A percentile compares a stretch with the other conserved stretches of the same genome.
phyloP scores from a whole-genome alignment of 2,329 filamentous ascomycete genomes.

The Curvularia spicifera region DNA sequence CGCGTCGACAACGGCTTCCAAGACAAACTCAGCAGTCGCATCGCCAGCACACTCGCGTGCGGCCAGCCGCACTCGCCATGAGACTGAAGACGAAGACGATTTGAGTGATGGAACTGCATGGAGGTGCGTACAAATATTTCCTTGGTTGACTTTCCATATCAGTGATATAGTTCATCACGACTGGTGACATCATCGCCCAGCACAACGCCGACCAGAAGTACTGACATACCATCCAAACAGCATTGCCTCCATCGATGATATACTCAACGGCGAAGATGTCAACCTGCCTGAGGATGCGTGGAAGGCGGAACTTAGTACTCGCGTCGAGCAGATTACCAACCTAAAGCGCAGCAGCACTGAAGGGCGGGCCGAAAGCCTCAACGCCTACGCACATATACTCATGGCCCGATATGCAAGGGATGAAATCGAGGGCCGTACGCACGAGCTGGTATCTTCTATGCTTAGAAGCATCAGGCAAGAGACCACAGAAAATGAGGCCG shows the following conservation, averaged over 20 bases:
- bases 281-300: slow-evolving; percentile 60
- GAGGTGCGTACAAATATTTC: slow-evolving; percentile 53
- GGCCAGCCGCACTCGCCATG: slow-evolving; percentile 62
- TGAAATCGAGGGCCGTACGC: slow-evolving; percentile 64
- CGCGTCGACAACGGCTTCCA: slow-evolving; percentile 64
- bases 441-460: slow-evolving; percentile 69
- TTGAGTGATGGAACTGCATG: slow-evolving; percentile 65
- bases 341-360: slow-evolving; percentile 79
- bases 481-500: slow-evolving; percentile 70
- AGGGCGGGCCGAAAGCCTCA: slow-evolving; percentile 70
- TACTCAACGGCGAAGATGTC: slow-evolving; percentile 60
- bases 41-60: slow-evolving; percentile 64
- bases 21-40: slow-evolving; percentile 62
- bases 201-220: slow-evolving; percentile 16
- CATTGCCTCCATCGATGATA: slow-evolving; percentile 71
- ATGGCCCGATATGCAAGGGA: slow-evolving; percentile 72
- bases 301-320: slow-evolving; percentile 67
- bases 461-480: slow-evolving; percentile 74
- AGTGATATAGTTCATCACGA: not conserved
- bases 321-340: slow-evolving; percentile 74
- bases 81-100: slow-evolving; percentile 69
- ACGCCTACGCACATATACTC: slow-evolving; percentile 68
- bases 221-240: slow-evolving; percentile 48
- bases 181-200: slow-evolving; percentile 37
- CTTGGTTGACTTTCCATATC: too few species aligned